Conservation (phyloP, 352 stramenopile genomes). For the Phytophthora aleatoria region DNA sequence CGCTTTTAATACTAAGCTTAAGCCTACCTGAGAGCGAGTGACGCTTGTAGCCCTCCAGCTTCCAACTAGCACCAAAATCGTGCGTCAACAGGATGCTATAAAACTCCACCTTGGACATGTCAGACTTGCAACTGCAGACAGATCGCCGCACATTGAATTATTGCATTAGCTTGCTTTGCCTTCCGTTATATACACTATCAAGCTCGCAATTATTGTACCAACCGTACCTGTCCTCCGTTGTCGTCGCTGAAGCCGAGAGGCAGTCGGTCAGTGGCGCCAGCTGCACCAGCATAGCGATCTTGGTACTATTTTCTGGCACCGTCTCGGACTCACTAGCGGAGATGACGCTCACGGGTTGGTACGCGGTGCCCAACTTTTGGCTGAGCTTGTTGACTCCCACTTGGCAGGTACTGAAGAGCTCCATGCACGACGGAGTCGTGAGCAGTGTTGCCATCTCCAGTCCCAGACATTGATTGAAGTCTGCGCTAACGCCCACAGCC, state of each 20-base stretch:
- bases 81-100: constrained; percentile 67
- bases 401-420: constrained; percentile 55
- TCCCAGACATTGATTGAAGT: constrained; percentile 65
- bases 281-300: constrained; percentile 62
- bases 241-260: constrained; percentile 9
- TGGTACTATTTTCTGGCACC: constrained; percentile 41
- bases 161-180: not conserved
- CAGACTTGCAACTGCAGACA: constrained; percentile 52
- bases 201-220: not conserved
- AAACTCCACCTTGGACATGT: constrained; percentile 65
- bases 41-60: constrained; percentile 62
- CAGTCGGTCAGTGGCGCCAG: constrained; percentile 52
- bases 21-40: constrained; percentile 55
- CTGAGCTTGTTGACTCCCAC: constrained; percentile 57
- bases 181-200: too few species aligned
- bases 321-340: constrained; percentile 63
- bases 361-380: constrained; percentile 42
- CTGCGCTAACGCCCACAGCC: constrained; percentile 9
- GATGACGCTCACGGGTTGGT: constrained; percentile 62
- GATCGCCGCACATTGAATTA: not conserved
- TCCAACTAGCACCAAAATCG: constrained; percentile 37
- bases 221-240: constrained; percentile 14
- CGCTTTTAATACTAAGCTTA: not conserved
- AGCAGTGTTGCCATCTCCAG: constrained; percentile 50
- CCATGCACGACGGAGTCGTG: constrained; percentile 33